Evolutionary conservation across 371 early-diverging fungal genomes (phyloP).

Genomic region (Sporodiniella umbellata): DNA sequence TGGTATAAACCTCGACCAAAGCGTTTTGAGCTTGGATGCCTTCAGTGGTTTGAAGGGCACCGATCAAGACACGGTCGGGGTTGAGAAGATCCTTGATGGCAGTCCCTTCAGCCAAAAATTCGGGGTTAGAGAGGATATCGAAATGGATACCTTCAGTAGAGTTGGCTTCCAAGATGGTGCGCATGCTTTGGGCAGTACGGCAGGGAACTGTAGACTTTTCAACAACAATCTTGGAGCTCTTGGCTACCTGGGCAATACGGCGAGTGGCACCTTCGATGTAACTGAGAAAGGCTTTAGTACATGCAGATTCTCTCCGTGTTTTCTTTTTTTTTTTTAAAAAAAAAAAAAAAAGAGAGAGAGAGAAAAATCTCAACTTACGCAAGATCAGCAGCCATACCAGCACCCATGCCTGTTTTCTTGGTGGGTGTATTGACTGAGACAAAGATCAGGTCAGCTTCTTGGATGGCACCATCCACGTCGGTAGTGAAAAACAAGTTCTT

Average conservation of each 20-base stretch:
- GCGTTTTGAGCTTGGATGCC: conserved; percentile 76
- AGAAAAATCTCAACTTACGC: conserved; percentile 55
- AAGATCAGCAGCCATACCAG: conserved; percentile 85
- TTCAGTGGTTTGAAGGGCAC: conserved; percentile 75
- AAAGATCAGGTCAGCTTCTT: conserved; percentile 84
- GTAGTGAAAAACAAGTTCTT: conserved; percentile 87
- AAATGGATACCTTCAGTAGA: conserved; percentile 70
- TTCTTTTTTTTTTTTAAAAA: too few species aligned
- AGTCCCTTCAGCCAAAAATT: conserved; percentile 96
- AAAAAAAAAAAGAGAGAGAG: too few species aligned
- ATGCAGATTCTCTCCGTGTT: too few species aligned
- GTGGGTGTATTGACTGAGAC: conserved; percentile 92
- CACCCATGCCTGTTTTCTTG: conserved; percentile 77
- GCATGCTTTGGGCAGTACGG: conserved; percentile 88
- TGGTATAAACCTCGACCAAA: conserved; percentile 74
- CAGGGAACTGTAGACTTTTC: conserved; percentile 97
- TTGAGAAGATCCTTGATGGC: conserved; percentile 81
- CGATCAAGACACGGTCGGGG: conserved; percentile 94
- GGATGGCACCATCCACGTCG: conserved; percentile 71
- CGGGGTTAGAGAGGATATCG: conserved; percentile 93
- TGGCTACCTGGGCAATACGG: conserved; percentile 85
- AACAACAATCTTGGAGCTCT: conserved; percentile 84
- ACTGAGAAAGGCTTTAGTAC: conserved; percentile 24
- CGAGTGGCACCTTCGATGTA: conserved; percentile 86
- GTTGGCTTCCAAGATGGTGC: conserved; percentile 85